Base-by-base conservation (phyloP, 768 basidiomycete genomes). In the Suillus paluster region DNA sequence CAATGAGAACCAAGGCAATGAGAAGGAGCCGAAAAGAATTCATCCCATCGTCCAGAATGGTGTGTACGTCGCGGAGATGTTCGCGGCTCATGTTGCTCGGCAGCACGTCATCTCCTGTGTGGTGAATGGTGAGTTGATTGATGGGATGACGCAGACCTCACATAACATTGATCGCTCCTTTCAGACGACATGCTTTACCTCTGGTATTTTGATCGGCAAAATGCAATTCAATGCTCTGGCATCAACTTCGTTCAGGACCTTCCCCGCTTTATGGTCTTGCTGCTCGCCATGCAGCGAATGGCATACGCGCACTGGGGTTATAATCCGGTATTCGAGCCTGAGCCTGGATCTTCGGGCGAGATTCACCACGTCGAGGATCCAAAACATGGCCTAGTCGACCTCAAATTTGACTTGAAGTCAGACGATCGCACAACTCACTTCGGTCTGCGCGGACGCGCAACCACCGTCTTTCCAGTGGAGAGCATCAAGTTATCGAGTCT, bases 201-300 rank as follows among this genome's bases (percentile, higher is more conserved):
- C 23, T 48, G 57, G 59, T 44, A 21, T 15, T 62, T 59, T 33
- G 61, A 62, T 48, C 46, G 45, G 6, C 44, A 59, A n/a, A 25
- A 15, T 11, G 15, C 44, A 0, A 66, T 66, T 21, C 61, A 63
- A 23, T 65, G 61, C 38, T 59, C 63, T n/a, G 54, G 27, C 0
- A 36, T 67, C 17, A 67, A 68, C n/a, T 59, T 63, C 41, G 52
- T 68, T 11, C 38, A 64, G 17, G 67, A 64, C 17, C 61, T 66
- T n/a, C 62, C 64, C 0, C 62, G 54, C 2, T 67, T 67, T 4
- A 53, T 67, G 5, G 46, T 59, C 15, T 48, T 64, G 9, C 59
- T 67, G 1, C 57, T 67, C 11, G 58, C 58, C 5, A 53, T 64
- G 41, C 61, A 68, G 14, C 58, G 61, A 11, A 59, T 68, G 46